Evolutionary conservation across 805 yeast species (phyloP).

Genomic region (Kodamaea neixiangensis): DNA sequence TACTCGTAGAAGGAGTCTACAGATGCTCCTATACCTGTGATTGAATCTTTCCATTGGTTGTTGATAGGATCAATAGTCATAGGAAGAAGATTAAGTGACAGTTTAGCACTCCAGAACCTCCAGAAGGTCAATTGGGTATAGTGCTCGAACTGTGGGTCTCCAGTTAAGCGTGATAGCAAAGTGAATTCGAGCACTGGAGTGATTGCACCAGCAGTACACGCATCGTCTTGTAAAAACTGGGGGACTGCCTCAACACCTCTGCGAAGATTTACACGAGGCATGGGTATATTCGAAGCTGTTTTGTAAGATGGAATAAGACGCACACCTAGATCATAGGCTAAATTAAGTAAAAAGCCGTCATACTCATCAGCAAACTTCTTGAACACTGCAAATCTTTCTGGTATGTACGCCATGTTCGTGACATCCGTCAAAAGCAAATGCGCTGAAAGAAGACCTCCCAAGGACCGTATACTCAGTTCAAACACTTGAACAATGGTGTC

Average conservation of each 20-base stretch:
- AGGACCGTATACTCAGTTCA: conserved; percentile 77
- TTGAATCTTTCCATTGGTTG: conserved; percentile 55
- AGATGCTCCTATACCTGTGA: conserved; percentile 88
- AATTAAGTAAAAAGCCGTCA: conserved; percentile 66
- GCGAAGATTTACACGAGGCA: conserved; percentile 73
- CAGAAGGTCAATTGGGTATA: conserved; percentile 63
- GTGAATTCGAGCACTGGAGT: conserved; percentile 82
- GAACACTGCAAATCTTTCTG: conserved; percentile 35
- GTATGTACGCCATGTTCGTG: conserved; percentile 10
- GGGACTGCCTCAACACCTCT: conserved; percentile 53
- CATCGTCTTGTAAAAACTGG: conserved; percentile 51
- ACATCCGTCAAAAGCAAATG: conserved; percentile 54
- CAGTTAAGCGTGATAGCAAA: conserved; percentile 70
- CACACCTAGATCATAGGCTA: conserved; percentile 77
- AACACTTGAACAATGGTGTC: conserved; percentile 83
- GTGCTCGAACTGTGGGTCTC: conserved; percentile 68
- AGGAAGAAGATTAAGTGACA: conserved; percentile 66
- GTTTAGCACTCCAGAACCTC: conserved; percentile 68
- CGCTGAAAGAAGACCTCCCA: conserved; percentile 80
- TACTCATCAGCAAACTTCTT: conserved; percentile 40
- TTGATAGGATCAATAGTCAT: conserved; percentile 68
- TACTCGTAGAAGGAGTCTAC: conserved; percentile 90
- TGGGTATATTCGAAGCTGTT: conserved; percentile 65
- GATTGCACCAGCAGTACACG: conserved; percentile 87
- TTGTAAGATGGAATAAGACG: conserved; percentile 70